Conservation (phyloP, 176 grass and related monocot genomes). For the Eleusine coracana region DNA sequence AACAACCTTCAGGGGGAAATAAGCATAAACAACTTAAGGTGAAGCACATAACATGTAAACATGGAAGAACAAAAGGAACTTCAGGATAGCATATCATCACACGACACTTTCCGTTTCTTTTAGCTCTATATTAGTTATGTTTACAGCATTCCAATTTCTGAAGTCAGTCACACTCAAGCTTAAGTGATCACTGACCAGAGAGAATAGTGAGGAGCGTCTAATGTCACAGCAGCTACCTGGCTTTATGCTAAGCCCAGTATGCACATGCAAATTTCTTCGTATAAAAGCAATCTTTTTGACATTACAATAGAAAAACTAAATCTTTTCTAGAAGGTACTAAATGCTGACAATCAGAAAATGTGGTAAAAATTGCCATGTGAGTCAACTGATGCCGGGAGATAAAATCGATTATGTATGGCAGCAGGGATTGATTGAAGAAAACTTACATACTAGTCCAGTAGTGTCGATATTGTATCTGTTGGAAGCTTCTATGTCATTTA, state of each 20-base stretch:
- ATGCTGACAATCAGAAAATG: background rate
- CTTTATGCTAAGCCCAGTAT: conserved; percentile 6
- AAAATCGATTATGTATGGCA: conserved; percentile 12
- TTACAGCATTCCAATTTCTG: conserved; percentile 4
- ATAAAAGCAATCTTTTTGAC: background rate
- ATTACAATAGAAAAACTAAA: background rate
- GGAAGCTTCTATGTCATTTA: conserved; percentile 81
- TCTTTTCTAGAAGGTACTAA: conserved; percentile 6
- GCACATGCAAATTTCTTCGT: conserved; percentile 12
- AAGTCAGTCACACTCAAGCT: too few species aligned
- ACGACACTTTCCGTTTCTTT: background rate
- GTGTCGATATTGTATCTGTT: conserved; percentile 82
- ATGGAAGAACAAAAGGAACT: conserved; percentile 20
- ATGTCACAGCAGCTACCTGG: conserved; percentile 17
- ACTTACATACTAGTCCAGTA: conserved; percentile 97
- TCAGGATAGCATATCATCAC: conserved; percentile 26
- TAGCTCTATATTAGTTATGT: background rate
- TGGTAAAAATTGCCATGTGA: background rate
- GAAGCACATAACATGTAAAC: conserved; percentile 2
- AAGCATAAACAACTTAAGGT: conserved; percentile 9
- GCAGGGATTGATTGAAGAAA: conserved; percentile 30
- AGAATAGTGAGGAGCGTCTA: too few species aligned
- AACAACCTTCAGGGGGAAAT: conserved; percentile 60
- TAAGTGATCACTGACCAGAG: too few species aligned
- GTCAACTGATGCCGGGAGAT: conserved; percentile 12